Evolutionary conservation across 148 eudicot species (phyloP).

Genomic region (Chenopodium quinoa): DNA sequence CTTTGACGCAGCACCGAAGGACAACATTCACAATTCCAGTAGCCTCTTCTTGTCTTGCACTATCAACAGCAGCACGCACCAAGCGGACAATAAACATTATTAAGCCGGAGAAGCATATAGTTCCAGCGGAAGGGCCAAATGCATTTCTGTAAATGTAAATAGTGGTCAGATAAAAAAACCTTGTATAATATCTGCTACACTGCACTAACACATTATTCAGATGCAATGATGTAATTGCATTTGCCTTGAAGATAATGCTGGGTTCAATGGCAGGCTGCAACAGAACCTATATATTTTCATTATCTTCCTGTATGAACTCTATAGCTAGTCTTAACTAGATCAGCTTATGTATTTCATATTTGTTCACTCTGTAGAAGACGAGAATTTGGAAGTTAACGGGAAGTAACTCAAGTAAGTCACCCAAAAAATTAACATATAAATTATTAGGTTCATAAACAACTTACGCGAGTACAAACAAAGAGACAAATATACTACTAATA

Average conservation of each 20-base stretch:
- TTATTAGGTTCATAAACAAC: too few species aligned
- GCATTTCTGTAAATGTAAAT: conserved; percentile 62
- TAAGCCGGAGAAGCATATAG: conserved; percentile 87
- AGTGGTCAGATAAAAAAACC: conserved; percentile 12
- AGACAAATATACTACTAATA: too few species aligned
- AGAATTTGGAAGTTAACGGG: too few species aligned
- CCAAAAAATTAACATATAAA: too few species aligned
- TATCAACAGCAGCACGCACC: conserved; percentile 81
- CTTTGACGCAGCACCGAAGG: conserved; percentile 70
- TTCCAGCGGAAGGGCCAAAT: conserved; percentile 93
- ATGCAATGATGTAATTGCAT: not conserved
- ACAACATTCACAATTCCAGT: conserved; percentile 62
- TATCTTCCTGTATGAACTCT: not conserved
- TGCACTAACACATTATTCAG: not conserved
- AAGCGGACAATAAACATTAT: conserved; percentile 63
- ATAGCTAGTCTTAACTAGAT: not conserved
- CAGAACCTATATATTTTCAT: not conserved
- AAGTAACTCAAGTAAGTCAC: too few species aligned
- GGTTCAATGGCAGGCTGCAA: not conserved
- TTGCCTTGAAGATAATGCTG: not conserved
- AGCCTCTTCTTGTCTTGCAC: conserved; percentile 67
- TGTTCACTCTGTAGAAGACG: too few species aligned
- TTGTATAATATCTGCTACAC: not conserved
- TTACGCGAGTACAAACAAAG: too few species aligned
- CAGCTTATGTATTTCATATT: too few species aligned